Conservation (phyloP, 352 stramenopile species). For the Globisporangium iwayamae region DNA sequence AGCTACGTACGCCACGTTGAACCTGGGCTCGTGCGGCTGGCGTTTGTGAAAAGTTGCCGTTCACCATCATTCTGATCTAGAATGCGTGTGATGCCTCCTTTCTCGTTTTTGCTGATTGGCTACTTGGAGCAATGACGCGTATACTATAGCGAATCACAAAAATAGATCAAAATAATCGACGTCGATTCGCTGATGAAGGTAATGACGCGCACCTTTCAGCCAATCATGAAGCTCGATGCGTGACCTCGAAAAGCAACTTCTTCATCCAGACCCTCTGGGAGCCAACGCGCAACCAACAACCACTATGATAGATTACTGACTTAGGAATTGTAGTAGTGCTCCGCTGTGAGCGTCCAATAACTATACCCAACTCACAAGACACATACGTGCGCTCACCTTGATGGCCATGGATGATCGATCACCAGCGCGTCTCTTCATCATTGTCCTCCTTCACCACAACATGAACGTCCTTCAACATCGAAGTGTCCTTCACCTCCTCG, state of each 20-base stretch:
- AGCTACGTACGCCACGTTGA: neutral
- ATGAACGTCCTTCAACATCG: neutral
- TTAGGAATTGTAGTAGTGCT: too few species aligned
- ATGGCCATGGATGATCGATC: too few species aligned
- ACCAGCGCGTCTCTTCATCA: too few species aligned
- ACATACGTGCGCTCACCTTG: too few species aligned
- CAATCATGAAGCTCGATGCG: neutral
- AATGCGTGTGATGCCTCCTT: neutral
- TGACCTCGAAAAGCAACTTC: neutral
- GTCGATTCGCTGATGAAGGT: neutral
- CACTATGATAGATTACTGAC: too few species aligned
- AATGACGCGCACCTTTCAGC: neutral
- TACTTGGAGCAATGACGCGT: neutral
- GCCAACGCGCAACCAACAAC: too few species aligned
- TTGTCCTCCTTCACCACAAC: neutral
- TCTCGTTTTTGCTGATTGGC: neutral
- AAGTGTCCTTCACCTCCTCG: conserved; percentile 25
- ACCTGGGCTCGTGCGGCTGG: neutral
- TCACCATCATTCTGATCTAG: neutral
- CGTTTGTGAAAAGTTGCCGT: neutral
- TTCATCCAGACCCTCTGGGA: too few species aligned
- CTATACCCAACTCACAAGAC: too few species aligned
- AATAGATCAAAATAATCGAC: too few species aligned
- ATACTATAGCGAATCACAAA: neutral
- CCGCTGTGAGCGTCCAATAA: too few species aligned